Percentiles rank a stretch among this genome's conserved stretches.
phyloP scores from a whole-genome alignment of 2,329 filamentous ascomycete species.

The Aspergillus bombycis region DNA sequence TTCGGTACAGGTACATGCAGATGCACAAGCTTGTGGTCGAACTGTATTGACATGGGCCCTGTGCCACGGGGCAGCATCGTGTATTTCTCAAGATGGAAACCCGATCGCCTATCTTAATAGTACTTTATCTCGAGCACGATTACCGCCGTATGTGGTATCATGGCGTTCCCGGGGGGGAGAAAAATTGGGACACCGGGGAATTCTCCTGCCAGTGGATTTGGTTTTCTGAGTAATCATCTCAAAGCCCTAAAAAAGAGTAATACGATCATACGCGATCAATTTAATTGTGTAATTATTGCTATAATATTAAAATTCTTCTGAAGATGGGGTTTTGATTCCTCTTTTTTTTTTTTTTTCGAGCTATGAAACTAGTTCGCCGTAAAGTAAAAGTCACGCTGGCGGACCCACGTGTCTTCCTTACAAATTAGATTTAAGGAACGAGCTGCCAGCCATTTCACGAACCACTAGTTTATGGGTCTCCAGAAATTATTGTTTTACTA shows the following conservation, averaged over 20 bases:
- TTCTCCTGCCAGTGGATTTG: not conserved
- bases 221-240: not conserved
- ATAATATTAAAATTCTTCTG: not conserved
- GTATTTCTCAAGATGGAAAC: not conserved
- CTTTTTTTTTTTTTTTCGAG: not conserved
- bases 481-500: constrained; percentile 14
- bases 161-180: not conserved
- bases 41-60: not conserved
- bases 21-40: not conserved
- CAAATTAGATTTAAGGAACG: constrained; percentile 20
- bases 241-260: not conserved
- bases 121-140: not conserved
- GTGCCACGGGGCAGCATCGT: not conserved
- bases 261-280: not conserved
- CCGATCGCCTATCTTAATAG: not conserved
- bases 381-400: not conserved
- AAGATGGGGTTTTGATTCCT: too few relatives aligned
- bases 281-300: not conserved
- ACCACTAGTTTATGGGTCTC: constrained; percentile 23
- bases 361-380: not conserved
- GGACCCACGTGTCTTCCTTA: constrained; percentile 21
- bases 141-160: not conserved
- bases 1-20: not conserved
- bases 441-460: constrained; percentile 16
- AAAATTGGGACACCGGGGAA: not conserved